Evolutionary conservation across 805 yeast genomes (phyloP).

Genomic region (Yamadazyma phyllophila): DNA sequence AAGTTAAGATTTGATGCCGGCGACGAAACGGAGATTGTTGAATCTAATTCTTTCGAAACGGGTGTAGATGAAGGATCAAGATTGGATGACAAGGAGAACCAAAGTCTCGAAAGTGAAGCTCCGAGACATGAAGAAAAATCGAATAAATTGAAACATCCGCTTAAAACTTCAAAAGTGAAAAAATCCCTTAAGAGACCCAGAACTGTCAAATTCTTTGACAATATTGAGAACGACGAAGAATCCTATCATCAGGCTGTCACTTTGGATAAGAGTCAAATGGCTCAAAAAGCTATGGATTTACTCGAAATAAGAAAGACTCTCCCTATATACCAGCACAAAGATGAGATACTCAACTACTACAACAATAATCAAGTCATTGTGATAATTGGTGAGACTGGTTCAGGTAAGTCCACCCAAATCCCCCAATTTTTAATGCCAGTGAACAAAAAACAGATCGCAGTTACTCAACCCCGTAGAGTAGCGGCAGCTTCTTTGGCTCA

Average conservation of each 20-base stretch:
- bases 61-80: background rate
- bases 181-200: background rate
- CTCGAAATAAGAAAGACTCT: slow-evolving; percentile 49
- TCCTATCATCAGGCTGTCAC: slow-evolving; percentile 11
- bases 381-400: slow-evolving; percentile 94
- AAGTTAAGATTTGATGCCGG: background rate
- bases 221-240: slow-evolving; percentile 29
- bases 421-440: slow-evolving; percentile 81
- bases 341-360: slow-evolving; percentile 57
- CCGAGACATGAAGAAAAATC: background rate
- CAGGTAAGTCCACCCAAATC: slow-evolving; percentile 95
- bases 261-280: slow-evolving; percentile 22
- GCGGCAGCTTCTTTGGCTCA: slow-evolving; percentile 94
- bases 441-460: slow-evolving; percentile 64
- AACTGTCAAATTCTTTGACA: slow-evolving; percentile 19
- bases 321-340: slow-evolving; percentile 76
- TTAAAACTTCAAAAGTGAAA: background rate
- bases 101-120: background rate
- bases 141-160: background rate
- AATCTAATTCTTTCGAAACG: background rate
- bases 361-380: slow-evolving; percentile 64
- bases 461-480: slow-evolving; percentile 96
- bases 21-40: background rate
- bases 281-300: slow-evolving; percentile 36
- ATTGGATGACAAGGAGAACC: background rate